Evolutionary conservation across 83 land plant genomes (phyloP).

Genomic region (Diphasiastrum complanatum): DNA sequence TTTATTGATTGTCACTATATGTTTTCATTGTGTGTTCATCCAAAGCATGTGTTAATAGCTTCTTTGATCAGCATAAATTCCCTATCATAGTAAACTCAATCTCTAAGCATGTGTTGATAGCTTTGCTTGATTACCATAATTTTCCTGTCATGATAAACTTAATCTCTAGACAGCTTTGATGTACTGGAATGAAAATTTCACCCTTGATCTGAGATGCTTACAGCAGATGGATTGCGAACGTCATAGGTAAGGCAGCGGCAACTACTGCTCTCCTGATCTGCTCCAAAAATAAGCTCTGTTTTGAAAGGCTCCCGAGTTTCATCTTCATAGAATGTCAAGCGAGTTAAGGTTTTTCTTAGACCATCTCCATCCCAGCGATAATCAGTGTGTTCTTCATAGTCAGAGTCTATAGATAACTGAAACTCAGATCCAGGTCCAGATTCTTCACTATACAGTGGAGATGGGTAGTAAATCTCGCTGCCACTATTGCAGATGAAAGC

Average conservation of each 20-base stretch:
- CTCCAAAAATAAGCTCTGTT: too few relatives aligned
- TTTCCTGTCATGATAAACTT: not conserved
- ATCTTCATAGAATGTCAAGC: slow-evolving; percentile 24
- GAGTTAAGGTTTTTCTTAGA: slow-evolving; percentile 48
- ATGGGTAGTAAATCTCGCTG: slow-evolving; percentile 75
- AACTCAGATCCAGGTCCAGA: slow-evolving; percentile 19
- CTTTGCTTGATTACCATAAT: not conserved
- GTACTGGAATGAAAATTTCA: not conserved
- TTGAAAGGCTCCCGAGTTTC: slow-evolving; percentile 6
- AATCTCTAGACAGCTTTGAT: not conserved
- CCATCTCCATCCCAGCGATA: slow-evolving; percentile 82
- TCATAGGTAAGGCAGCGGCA: slow-evolving; percentile 52
- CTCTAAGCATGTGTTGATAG: not conserved
- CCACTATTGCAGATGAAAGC: slow-evolving; percentile 74
- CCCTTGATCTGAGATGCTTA: slow-evolving; percentile 7
- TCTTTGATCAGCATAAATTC: not conserved
- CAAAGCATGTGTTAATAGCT: not conserved
- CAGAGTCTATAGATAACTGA: slow-evolving; percentile 44
- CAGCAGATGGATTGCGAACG: slow-evolving; percentile 27
- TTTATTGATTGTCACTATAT: too few relatives aligned
- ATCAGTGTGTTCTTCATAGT: slow-evolving; percentile 66
- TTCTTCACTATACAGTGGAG: slow-evolving; percentile 30
- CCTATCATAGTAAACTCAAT: not conserved
- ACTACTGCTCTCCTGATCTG: slow-evolving; percentile 32
- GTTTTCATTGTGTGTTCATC: too few relatives aligned